phyloP scores from a whole-genome alignment of 202 grass and related monocot species.

The Musa balbisiana region DNA sequence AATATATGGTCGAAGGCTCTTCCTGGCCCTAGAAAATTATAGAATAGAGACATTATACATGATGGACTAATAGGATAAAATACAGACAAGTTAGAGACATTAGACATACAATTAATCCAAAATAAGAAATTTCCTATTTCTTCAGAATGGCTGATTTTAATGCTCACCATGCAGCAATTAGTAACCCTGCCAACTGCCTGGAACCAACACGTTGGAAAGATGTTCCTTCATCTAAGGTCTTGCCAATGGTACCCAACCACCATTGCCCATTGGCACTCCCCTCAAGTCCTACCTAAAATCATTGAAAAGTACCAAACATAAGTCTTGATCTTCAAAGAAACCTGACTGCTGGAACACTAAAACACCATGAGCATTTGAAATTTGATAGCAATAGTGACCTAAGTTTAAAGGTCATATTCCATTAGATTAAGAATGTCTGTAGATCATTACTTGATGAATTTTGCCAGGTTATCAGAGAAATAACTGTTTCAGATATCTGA shows the following conservation, averaged over 20 bases:
- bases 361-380: not conserved
- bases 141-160: not conserved
- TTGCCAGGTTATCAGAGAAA: not conserved
- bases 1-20: slow-evolving; percentile 73
- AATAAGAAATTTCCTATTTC: not conserved
- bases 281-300: slow-evolving; percentile 88
- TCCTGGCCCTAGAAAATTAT: slow-evolving; percentile 76
- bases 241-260: slow-evolving; percentile 97
- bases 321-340: not conserved
- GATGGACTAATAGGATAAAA: not conserved
- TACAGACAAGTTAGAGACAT: not conserved
- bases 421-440: not conserved
- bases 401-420: not conserved
- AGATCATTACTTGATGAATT: not conserved
- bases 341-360: not conserved
- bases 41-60: slow-evolving; percentile 28
- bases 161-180: slow-evolving; percentile 86
- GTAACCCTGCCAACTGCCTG: slow-evolving; percentile 81
- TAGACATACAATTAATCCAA: not conserved
- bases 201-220: slow-evolving; percentile 93
- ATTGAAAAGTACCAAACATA: slow-evolving; percentile 18
- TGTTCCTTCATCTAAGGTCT: slow-evolving; percentile 79
- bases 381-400: not conserved
- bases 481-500: not conserved
- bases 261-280: slow-evolving; percentile 93